Conservation (phyloP, 371 early-diverging fungal genomes). For the Mucor piriformis region DNA sequence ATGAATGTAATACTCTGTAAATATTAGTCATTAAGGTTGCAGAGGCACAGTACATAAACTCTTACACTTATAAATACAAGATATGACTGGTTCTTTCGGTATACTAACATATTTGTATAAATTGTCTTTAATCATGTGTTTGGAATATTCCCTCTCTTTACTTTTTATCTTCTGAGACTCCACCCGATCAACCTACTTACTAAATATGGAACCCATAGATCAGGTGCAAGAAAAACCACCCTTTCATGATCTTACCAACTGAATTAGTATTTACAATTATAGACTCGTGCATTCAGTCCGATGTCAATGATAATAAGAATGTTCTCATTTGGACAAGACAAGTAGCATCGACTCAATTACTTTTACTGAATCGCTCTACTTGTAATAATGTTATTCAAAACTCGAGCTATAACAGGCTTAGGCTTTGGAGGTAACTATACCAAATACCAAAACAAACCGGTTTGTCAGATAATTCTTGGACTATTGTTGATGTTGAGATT, state of each 20-base stretch:
- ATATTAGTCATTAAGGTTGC: neutral
- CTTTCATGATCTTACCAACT: neutral
- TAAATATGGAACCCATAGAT: neutral
- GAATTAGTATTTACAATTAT: constrained; percentile 8
- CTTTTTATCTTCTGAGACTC: neutral
- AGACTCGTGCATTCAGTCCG: constrained; percentile 6
- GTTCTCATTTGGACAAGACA: constrained; percentile 1
- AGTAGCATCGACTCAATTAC: constrained; percentile 1
- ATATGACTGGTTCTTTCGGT: neutral
- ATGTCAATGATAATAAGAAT: constrained; percentile 2
- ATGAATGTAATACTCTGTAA: neutral
- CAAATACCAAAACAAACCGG: constrained; percentile 10
- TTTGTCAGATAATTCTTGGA: constrained; percentile 3
- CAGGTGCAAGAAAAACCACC: neutral
- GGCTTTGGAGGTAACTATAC: constrained; percentile 11
- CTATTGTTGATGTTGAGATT: constrained; percentile 10
- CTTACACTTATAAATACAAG: neutral
- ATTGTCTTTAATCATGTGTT: neutral
- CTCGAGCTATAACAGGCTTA: constrained; percentile 1
- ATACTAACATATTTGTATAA: neutral
- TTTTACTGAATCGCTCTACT: neutral
- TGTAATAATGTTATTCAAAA: constrained; percentile 10
- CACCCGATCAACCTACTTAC: neutral
- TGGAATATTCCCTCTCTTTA: neutral
- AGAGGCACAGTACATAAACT: neutral